These are phyloP conservation scores for Adansonia digitata DNA, from an alignment of 345 rosid genomes.

Conservation along the genomic window DNA sequence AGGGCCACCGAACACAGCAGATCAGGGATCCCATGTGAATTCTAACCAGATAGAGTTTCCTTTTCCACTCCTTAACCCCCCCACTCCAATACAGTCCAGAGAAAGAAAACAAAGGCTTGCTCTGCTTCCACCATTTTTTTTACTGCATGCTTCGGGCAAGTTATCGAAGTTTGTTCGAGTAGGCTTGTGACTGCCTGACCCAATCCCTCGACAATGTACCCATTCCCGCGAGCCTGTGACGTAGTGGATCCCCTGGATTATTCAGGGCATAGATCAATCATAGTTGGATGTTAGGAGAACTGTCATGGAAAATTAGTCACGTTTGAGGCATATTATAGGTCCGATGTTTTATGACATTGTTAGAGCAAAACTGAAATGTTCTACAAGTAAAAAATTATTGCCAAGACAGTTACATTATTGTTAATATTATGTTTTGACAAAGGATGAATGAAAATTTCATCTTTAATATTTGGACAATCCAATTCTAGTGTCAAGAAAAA, in stretches of 20 bases:
- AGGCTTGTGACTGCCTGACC: conserved; percentile 18
- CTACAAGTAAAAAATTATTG: not conserved
- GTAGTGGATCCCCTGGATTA: not conserved
- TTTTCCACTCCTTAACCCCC: conserved; percentile 18
- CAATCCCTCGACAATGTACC: not conserved
- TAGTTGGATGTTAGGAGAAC: not conserved
- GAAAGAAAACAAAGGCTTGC: not conserved
- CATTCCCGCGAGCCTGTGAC: too few relatives aligned
- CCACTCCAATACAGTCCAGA: too few relatives aligned
- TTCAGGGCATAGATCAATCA: not conserved
- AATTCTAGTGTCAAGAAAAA: not conserved
- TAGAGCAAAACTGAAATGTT: not conserved
- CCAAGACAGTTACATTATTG: not conserved
- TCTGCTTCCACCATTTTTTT: conserved; percentile 9
- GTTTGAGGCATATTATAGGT: not conserved
- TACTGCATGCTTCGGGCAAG: conserved; percentile 21
- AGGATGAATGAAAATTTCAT: not conserved
- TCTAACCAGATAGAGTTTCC: conserved; percentile 14
- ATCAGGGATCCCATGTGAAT: conserved; percentile 30
- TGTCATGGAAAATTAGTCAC: not conserved
- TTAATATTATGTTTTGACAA: conserved; percentile 12
- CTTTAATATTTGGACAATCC: not conserved
- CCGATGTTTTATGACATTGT: not conserved
- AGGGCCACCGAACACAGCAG: conserved; percentile 2
- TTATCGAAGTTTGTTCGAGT: not conserved